phyloP scores from a whole-genome alignment of 805 yeast genomes.

The Nakazawaea populi region DNA sequence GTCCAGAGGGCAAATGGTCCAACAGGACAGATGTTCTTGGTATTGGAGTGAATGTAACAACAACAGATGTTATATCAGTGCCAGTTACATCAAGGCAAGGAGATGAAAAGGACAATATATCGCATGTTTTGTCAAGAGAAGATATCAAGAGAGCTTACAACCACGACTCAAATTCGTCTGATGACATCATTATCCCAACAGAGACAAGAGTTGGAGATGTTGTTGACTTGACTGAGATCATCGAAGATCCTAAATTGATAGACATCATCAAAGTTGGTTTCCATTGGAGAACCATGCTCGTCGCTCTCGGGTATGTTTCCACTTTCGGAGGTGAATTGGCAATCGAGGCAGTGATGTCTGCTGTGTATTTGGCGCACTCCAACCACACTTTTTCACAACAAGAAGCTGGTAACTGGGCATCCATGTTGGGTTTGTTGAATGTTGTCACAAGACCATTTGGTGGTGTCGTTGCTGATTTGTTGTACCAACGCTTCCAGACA shows the following conservation, averaged over 20 bases:
- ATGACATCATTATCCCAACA: conserved; percentile 9
- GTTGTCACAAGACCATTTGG: conserved; percentile 25
- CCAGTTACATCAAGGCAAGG: conserved; percentile 6
- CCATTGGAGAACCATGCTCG: conserved; percentile 23
- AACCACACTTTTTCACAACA: conserved; percentile 16
- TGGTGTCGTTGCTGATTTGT: conserved; percentile 22
- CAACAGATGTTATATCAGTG: conserved; percentile 18
- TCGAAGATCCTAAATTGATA: conserved; percentile 18
- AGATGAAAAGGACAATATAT: neutral
- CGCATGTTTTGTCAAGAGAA: neutral
- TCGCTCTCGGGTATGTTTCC: conserved; percentile 20
- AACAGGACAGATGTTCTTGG: conserved; percentile 21
- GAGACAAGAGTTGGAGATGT: conserved; percentile 15
- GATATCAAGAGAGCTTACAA: conserved; percentile 2
- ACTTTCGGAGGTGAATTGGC: conserved; percentile 27
- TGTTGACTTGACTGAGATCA: conserved; percentile 19
- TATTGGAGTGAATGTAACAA: conserved; percentile 20
- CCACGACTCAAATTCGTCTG: conserved; percentile 1
- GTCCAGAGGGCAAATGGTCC: conserved; percentile 30
- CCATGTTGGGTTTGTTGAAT: conserved; percentile 26
- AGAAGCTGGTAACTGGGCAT: conserved; percentile 25
- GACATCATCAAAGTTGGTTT: conserved; percentile 15
- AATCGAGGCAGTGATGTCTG: conserved; percentile 21
- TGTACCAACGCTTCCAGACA: conserved; percentile 22
- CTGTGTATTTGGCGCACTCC: conserved; percentile 17